Conservation (phyloP, 2,329 filamentous ascomycete genomes). For the Chaetomiaceae sp. region DNA sequence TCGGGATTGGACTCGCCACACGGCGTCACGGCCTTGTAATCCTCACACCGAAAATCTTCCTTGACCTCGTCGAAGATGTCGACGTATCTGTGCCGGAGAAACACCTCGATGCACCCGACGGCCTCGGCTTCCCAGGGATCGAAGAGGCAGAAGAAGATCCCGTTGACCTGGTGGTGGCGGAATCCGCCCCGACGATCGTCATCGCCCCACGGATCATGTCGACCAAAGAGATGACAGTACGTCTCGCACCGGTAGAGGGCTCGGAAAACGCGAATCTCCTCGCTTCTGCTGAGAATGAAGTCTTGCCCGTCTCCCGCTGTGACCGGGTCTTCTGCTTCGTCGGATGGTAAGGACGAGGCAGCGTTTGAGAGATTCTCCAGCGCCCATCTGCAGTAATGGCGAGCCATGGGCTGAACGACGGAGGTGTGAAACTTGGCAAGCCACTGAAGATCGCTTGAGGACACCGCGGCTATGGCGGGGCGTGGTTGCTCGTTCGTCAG, state of each 20-base stretch:
- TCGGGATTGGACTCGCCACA: too few relatives aligned
- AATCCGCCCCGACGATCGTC: not conserved
- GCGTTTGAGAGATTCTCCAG: not conserved
- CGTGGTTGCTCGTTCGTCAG: not conserved
- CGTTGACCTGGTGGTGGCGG: not conserved
- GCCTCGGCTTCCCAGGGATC: conserved; percentile 4
- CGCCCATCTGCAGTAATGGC: not conserved
- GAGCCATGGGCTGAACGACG: not conserved
- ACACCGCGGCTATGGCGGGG: too few relatives aligned
- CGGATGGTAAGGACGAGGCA: not conserved
- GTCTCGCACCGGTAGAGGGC: conserved; percentile 1
- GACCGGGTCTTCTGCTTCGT: not conserved
- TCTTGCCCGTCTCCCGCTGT: not conserved
- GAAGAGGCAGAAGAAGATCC: not conserved
- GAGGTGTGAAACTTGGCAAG: not conserved
- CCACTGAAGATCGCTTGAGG: not conserved
- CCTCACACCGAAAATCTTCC: too few relatives aligned
- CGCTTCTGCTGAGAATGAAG: not conserved
- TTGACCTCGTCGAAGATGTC: not conserved
- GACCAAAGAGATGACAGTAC: conserved; percentile 3
- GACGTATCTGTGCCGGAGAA: not conserved
- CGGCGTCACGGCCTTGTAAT: not conserved
- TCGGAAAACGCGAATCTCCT: not conserved
- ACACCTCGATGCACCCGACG: not conserved
- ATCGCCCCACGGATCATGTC: too few relatives aligned